Evolutionary conservation across 192 early-diverging fungal genomes (phyloP).

Genomic region (Phlyctochytrium planicorne): DNA sequence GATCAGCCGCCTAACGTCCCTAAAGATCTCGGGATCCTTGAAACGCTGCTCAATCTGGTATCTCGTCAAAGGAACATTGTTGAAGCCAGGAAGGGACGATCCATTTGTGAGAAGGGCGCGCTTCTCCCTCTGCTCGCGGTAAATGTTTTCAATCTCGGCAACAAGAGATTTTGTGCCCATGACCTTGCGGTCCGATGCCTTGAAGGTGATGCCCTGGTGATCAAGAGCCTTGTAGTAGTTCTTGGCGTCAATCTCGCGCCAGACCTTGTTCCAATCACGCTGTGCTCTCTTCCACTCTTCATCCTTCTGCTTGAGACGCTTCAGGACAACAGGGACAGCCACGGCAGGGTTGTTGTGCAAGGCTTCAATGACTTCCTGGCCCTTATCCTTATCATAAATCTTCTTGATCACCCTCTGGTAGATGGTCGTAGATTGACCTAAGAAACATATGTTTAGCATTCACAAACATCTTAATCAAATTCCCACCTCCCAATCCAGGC

Average conservation of each 20-base stretch:
- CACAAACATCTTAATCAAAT: not conserved
- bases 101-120: conserved; percentile 29
- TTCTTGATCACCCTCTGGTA: conserved; percentile 93
- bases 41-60: conserved; percentile 85
- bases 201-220: conserved; percentile 91
- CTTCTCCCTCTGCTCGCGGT: conserved; percentile 76
- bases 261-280: conserved; percentile 95
- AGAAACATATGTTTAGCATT: not conserved
- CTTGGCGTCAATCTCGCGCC: conserved; percentile 91
- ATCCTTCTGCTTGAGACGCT: conserved; percentile 96
- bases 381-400: conserved; percentile 87
- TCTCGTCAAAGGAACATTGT: conserved; percentile 24
- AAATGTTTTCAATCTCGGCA: conserved; percentile 81
- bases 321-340: conserved; percentile 91
- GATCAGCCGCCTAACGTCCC: conserved; percentile 75
- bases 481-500: conserved; percentile 71
- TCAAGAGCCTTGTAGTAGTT: conserved; percentile 96
- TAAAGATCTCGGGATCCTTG: conserved; percentile 71
- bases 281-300: conserved; percentile 94
- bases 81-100: conserved; percentile 19
- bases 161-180: conserved; percentile 76
- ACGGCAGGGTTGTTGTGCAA: conserved; percentile 89
- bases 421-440: conserved; percentile 73
- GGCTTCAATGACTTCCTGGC: conserved; percentile 85
- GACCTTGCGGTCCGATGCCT: conserved; percentile 79